Evolutionary conservation across 140 eudicot genomes (phyloP).

Genomic region (Erigeron philadelphicus): DNA sequence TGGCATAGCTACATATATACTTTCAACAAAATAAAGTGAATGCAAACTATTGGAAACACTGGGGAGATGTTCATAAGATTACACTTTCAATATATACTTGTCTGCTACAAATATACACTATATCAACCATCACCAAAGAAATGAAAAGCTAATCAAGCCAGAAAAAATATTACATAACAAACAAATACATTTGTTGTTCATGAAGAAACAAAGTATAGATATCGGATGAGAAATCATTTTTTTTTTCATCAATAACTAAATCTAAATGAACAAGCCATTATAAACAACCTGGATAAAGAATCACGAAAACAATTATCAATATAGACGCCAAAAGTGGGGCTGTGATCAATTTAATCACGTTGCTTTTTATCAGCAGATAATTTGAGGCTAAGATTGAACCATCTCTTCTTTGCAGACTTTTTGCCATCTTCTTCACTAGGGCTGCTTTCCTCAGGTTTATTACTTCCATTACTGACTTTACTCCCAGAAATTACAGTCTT

Average conservation of each 20-base stretch:
- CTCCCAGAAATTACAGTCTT: constrained; percentile 36
- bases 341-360: constrained; percentile 10
- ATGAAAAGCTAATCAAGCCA: neutral
- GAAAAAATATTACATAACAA: neutral
- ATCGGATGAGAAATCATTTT: neutral
- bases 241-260: neutral
- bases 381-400: constrained; percentile 74
- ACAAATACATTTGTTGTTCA: neutral
- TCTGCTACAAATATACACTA: neutral
- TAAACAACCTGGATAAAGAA: constrained; percentile 25
- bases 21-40: neutral
- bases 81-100: constrained; percentile 4
- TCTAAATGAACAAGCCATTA: constrained; percentile 21
- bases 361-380: constrained; percentile 61
- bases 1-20: neutral
- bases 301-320: constrained; percentile 3
- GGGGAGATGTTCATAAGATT: neutral
- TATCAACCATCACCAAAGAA: neutral
- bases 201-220: neutral
- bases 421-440: constrained; percentile 77
- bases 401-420: constrained; percentile 63
- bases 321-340: neutral
- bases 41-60: neutral
- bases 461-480: constrained; percentile 55
- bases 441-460: constrained; percentile 56